Percentiles rank a stretch among this genome's conserved stretches.
Evolutionary conservation across 352 stramenopile genomes (phyloP).

Genomic region (Thraustochytrium sp.): DNA sequence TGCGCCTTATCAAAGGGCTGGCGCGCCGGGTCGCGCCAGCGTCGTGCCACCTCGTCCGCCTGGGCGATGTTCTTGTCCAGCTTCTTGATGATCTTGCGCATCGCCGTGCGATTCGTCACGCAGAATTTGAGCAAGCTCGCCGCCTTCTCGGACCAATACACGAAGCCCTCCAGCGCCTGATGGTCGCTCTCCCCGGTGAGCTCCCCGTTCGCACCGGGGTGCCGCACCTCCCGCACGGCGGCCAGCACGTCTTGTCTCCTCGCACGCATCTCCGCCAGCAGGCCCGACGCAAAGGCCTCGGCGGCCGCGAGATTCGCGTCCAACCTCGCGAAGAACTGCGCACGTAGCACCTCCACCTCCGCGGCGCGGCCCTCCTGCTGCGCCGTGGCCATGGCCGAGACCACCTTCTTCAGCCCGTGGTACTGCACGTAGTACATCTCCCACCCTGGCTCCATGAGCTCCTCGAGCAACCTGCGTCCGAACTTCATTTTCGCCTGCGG

Average conservation of each 20-base stretch:
- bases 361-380: background rate
- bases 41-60: no score
- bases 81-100: slow-evolving; percentile 41
- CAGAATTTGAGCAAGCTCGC: slow-evolving; percentile 28
- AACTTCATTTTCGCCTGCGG: background rate
- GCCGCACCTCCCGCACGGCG: background rate
- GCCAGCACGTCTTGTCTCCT: background rate
- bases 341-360: background rate
- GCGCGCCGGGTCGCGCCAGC: background rate
- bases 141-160: background rate
- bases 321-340: background rate
- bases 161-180: background rate
- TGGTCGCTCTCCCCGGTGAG: background rate
- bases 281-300: background rate
- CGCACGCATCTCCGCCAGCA: background rate
- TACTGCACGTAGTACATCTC: slow-evolving; percentile 39
- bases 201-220: background rate
- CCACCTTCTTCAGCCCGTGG: slow-evolving; percentile 15
- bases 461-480: background rate
- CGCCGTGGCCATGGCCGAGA: background rate
- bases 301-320: background rate
- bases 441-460: slow-evolving; percentile 34
- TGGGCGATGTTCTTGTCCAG: background rate
- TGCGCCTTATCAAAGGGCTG: background rate
- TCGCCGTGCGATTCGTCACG: slow-evolving; percentile 12